Percentiles rank a stretch among this genome's conserved stretches.
phyloP scores from a whole-genome alignment of 2,329 filamentous ascomycete genomes.

The Coniella lustricola region DNA sequence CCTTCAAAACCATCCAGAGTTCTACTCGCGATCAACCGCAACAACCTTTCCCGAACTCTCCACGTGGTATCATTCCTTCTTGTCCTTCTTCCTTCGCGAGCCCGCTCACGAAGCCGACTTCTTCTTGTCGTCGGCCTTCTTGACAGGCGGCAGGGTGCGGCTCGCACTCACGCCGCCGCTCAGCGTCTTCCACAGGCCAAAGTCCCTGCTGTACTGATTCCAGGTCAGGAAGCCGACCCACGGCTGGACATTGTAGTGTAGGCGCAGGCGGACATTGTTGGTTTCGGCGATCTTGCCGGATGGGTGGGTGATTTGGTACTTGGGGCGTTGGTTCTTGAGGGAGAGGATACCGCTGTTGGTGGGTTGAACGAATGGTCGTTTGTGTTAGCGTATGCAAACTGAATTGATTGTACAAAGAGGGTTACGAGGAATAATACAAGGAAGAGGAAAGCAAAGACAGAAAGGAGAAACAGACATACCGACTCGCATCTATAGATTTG shows the following conservation, averaged over 20 bases:
- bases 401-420: too few species aligned
- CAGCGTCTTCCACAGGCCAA: slow-evolving; percentile 59
- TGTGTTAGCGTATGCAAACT: not conserved
- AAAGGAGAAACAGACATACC: slow-evolving; percentile 30
- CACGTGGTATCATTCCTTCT: too few species aligned
- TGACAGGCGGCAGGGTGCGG: slow-evolving; percentile 61
- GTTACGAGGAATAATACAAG: too few species aligned
- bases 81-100: too few species aligned
- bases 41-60: too few species aligned
- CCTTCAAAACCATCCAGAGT: too few species aligned
- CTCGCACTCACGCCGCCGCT: slow-evolving; percentile 55
- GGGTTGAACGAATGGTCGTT: slow-evolving; percentile 3
- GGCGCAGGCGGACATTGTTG: slow-evolving; percentile 65
- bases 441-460: too few species aligned
- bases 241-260: slow-evolving; percentile 96
- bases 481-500: slow-evolving; percentile 52
- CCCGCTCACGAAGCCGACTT: too few species aligned
- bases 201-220: slow-evolving; percentile 50
- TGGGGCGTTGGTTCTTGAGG: slow-evolving; percentile 79
- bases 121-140: slow-evolving; percentile 42
- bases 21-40: too few species aligned
- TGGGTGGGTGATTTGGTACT: slow-evolving; percentile 95
- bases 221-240: slow-evolving; percentile 89
- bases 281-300: slow-evolving; percentile 68
- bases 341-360: slow-evolving; percentile 60